Evolutionary conservation across 2,329 filamentous ascomycete genomes (phyloP).

Genomic region (Amauroascus verrucosus): DNA sequence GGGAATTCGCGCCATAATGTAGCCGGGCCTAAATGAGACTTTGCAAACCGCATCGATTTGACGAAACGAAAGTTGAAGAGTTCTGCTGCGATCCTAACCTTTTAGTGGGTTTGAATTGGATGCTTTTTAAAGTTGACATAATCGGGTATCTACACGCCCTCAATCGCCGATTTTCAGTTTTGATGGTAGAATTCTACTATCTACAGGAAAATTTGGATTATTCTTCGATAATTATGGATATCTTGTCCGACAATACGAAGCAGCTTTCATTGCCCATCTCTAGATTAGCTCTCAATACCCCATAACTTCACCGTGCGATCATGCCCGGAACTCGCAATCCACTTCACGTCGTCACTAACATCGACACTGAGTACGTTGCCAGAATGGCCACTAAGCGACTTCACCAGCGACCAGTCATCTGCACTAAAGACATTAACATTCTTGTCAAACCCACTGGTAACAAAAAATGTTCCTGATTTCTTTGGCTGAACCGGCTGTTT

Average conservation of each 20-base stretch:
- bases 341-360: conserved; percentile 71
- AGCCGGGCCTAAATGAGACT: no score
- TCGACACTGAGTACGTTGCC: conserved; percentile 88
- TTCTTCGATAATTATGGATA: background rate
- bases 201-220: background rate
- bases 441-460: conserved; percentile 84
- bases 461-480: conserved; percentile 83
- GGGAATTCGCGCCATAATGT: no score
- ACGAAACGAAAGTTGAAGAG: no score
- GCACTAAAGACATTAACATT: conserved; percentile 93
- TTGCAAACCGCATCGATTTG: no score
- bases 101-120: no score
- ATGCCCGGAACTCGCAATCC: conserved; percentile 90
- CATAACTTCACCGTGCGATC: conserved; percentile 94
- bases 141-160: no score
- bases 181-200: background rate
- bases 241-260: background rate
- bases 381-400: conserved; percentile 79
- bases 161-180: no score
- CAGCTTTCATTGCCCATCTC: conserved; percentile 26
- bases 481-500: conserved; percentile 52
- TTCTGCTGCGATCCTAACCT: no score
- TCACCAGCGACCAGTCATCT: conserved; percentile 87
- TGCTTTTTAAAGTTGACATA: no score
- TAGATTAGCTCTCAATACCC: conserved; percentile 64